phyloP scores from a whole-genome alignment of 2,329 filamentous ascomycete genomes.

The Sporothrix globosa region DNA sequence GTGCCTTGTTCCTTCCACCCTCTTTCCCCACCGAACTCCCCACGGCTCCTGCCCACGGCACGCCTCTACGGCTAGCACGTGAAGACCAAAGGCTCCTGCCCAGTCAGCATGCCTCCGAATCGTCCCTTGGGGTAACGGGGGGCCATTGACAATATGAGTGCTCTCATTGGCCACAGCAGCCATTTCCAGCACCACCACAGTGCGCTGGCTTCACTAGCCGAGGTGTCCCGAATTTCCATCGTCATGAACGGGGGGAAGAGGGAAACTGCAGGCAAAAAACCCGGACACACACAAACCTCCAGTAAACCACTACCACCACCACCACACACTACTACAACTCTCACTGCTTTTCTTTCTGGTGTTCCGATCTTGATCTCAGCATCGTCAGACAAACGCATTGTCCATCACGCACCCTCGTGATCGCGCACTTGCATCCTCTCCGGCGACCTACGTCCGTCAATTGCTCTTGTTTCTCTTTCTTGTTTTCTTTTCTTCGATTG shows the following conservation, averaged over 20 bases:
- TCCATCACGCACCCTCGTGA: constrained; percentile 1
- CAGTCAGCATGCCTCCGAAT: constrained; percentile 37
- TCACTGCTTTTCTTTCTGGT: not conserved
- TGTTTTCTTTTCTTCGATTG: not conserved
- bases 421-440: constrained; percentile 12
- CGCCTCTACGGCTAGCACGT: constrained; percentile 16
- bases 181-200: constrained; percentile 22
- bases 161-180: constrained; percentile 33
- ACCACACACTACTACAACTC: constrained; percentile 14
- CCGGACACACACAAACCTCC: constrained; percentile 9
- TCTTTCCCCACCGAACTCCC: not conserved
- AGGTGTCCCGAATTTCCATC: constrained; percentile 38
- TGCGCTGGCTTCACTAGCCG: constrained; percentile 35
- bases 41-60: constrained; percentile 18
- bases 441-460: constrained; percentile 18
- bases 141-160: constrained; percentile 35
- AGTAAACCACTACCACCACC: not conserved
- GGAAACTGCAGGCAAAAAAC: constrained; percentile 27
- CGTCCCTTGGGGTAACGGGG: constrained; percentile 31
- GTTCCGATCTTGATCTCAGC: constrained; percentile 10
- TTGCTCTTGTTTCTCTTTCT: not conserved
- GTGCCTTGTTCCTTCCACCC: constrained; percentile 9
- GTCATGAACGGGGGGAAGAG: constrained; percentile 32
- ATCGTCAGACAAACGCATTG: not conserved
- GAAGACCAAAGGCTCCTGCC: constrained; percentile 14